These are phyloP conservation scores for Fomes fomentarius DNA, from an alignment of 1,284 basidiomycete genomes.

Conservation along the genomic window DNA sequence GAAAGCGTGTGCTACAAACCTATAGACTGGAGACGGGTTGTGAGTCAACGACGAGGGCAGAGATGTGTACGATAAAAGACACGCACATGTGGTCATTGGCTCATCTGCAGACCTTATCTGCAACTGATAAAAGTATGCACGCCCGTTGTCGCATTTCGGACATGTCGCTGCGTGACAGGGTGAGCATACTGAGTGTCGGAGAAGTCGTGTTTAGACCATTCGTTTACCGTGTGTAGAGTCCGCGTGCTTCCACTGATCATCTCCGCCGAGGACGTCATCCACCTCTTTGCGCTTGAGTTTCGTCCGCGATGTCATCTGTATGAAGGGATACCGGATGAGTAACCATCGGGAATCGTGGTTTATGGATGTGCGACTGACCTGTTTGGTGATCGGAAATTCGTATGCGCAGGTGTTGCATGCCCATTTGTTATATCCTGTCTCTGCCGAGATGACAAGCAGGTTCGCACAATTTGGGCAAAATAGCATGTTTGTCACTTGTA, in stretches of 20 bases:
- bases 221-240: conserved; percentile 83
- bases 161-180: conserved; percentile 59
- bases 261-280: conserved; percentile 93
- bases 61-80: conserved; percentile 10
- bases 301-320: conserved; percentile 86
- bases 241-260: conserved; percentile 95
- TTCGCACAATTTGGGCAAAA: conserved; percentile 98
- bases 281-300: conserved; percentile 85
- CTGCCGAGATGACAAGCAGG: conserved; percentile 80
- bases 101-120: conserved; percentile 97
- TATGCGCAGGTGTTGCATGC: conserved; percentile 93
- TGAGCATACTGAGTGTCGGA: not conserved
- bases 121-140: conserved; percentile 94
- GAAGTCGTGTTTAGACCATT: not conserved
- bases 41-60: conserved; percentile 7
- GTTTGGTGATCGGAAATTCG: conserved; percentile 84
- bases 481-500: conserved; percentile 46
- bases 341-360: not conserved
- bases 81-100: conserved; percentile 95
- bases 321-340: not conserved
- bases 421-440: conserved; percentile 86
- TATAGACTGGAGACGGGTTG: conserved; percentile 36
- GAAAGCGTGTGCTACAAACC: conserved; percentile 24
- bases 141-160: conserved; percentile 87
- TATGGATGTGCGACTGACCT: conserved; percentile 47